phyloP scores from a whole-genome alignment of 2,329 filamentous ascomycete species.

The Camptophora hylomeconis region DNA sequence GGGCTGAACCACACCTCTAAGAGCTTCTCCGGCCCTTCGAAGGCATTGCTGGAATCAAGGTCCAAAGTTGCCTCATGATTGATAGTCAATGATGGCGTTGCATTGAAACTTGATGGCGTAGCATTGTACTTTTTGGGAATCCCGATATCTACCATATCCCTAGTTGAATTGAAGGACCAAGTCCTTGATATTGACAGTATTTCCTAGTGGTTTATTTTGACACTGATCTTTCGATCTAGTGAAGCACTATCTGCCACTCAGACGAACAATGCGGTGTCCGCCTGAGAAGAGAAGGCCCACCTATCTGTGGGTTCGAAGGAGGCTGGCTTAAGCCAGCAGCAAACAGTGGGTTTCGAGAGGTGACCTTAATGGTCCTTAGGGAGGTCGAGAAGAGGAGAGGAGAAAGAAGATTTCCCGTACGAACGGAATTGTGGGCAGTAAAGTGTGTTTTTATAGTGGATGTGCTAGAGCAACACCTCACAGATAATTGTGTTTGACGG shows the following conservation, averaged over 20 bases:
- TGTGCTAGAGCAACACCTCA: constrained; percentile 44
- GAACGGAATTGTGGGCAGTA: constrained; percentile 73
- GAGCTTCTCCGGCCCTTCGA: constrained; percentile 96
- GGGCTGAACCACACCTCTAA: constrained; percentile 97
- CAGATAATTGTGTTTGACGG: no score
- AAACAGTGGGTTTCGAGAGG: constrained; percentile 24
- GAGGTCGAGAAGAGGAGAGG: constrained; percentile 73
- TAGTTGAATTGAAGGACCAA: constrained; percentile 12
- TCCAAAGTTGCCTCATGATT: constrained; percentile 89
- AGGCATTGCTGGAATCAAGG: constrained; percentile 88
- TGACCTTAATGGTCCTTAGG: constrained; percentile 67
- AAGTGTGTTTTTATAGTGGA: constrained; percentile 33
- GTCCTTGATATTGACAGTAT: constrained; percentile 7
- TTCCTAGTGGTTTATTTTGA: constrained; percentile 5
- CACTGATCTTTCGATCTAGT: constrained; percentile 37
- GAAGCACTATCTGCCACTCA: constrained; percentile 96
- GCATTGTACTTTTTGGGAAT: constrained; percentile 71
- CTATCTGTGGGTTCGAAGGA: constrained; percentile 45
- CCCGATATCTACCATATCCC: constrained; percentile 73
- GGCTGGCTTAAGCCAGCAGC: constrained; percentile 83
- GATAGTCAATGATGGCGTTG: constrained; percentile 84
- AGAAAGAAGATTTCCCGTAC: constrained; percentile 69
- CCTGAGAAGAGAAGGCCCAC: constrained; percentile 97
- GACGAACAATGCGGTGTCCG: constrained; percentile 90
- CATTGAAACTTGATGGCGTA: constrained; percentile 63